These are phyloP conservation scores for Komagataella pseudopastoris DNA, from an alignment of 805 yeast species.

Conservation along the genomic window DNA sequence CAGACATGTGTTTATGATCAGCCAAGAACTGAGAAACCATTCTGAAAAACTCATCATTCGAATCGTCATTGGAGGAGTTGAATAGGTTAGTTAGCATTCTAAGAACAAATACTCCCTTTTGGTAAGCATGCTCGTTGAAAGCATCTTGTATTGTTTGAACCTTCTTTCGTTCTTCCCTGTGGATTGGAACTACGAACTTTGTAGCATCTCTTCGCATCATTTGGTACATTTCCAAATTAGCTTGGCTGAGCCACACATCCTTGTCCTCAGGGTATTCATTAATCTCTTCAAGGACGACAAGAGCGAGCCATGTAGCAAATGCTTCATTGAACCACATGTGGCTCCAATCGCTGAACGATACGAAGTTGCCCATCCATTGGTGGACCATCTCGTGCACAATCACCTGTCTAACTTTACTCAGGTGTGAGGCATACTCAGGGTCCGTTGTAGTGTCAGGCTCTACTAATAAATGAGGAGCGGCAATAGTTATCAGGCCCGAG, in stretches of 20 bases:
- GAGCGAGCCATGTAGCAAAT: slow-evolving; percentile 65
- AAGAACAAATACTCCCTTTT: slow-evolving; percentile 43
- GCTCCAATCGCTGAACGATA: slow-evolving; percentile 56
- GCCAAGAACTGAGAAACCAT: slow-evolving; percentile 11
- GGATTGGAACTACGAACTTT: slow-evolving; percentile 18
- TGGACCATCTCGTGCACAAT: slow-evolving; percentile 65
- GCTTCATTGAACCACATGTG: slow-evolving; percentile 67
- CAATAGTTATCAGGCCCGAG: slow-evolving; percentile 54
- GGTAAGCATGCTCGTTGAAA: slow-evolving; percentile 37
- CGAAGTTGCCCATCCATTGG: slow-evolving; percentile 67
- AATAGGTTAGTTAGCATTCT: slow-evolving; percentile 37
- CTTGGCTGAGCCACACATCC: slow-evolving; percentile 19
- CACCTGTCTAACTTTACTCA: slow-evolving; percentile 33
- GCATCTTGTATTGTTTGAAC: slow-evolving; percentile 29
- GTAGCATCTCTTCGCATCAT: slow-evolving; percentile 23
- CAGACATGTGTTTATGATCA: slow-evolving; percentile 18
- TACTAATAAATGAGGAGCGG: slow-evolving; percentile 31
- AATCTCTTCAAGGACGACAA: slow-evolving; percentile 22
- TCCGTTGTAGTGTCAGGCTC: slow-evolving; percentile 1
- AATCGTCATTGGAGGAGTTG: slow-evolving; percentile 15
- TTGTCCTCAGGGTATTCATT: slow-evolving; percentile 10
- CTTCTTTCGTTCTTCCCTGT: slow-evolving; percentile 19
- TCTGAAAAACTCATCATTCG: slow-evolving; percentile 6
- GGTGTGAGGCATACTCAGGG: slow-evolving; percentile 10
- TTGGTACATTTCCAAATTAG: slow-evolving; percentile 12